Base-by-base conservation (phyloP, 2,329 filamentous ascomycete species). In the Fusarium tupiense region DNA sequence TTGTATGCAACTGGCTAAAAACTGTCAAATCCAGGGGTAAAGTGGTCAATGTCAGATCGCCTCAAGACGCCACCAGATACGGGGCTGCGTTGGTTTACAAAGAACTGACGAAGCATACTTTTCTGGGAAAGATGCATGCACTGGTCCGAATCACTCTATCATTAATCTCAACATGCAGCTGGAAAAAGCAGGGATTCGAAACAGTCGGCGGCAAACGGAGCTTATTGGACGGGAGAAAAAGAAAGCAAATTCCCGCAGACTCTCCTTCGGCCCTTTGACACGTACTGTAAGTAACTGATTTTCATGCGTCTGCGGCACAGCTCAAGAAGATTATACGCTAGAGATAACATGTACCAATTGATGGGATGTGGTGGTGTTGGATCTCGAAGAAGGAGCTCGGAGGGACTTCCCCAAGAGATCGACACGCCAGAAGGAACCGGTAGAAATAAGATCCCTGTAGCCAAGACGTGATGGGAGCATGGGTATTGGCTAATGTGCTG, bases 1-100 rank as follows among this genome's bases (percentile, higher is more conserved):
- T 26, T 20, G 19, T n/a, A 73, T 73, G 70, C 57, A 53, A n/a
- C n/a, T 56, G 29, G 47, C 70, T 46, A 37, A 56, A 73, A 73
- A 33, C 35, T 58, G 57, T 47, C 24, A 47, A 54, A n/a, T 44
- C 56, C 31, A 71, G 66, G 71, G 66, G 65, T 52, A 63, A 46
- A 29, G 43, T 56, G 31, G 17, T 56, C 26, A 38, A 59, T 64
- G 26, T 19, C 37, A 38, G 38, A 46, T 54, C 47, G 26, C 12
- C 14, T 13, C 7, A 41, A 20, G 37, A 43, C 41, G 11, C 24
- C 41, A 31, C n/a, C 22, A 24, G 24, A 35, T 37, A 59, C 52
- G 4, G 64, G 57, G 40, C 13, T 8, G 8, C 22, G 33, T 67
- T 57, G 37, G 43, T 50, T 62, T 24, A 26, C 54, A 46, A 57